Evolutionary conservation across 257 asterid genomes (phyloP).

Genomic region (Linaria vulgaris): DNA sequence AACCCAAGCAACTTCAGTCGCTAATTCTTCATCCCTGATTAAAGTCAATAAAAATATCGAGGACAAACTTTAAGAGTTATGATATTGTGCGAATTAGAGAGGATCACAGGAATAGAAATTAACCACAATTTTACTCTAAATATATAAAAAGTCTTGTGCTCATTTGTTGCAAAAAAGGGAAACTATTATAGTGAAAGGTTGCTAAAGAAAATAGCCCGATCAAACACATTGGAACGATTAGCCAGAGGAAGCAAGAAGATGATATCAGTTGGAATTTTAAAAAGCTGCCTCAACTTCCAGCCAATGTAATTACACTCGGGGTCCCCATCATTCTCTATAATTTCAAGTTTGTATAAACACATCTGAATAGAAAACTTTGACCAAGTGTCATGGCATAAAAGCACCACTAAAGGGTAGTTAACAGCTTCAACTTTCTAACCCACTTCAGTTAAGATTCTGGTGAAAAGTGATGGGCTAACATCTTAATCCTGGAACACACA

Average conservation of each 20-base stretch:
- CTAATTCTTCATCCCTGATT: constrained; percentile 87
- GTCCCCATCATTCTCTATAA: neutral
- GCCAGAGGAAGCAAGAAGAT: too few species aligned
- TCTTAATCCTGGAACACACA: neutral
- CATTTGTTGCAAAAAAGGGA: too few species aligned
- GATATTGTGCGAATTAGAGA: neutral
- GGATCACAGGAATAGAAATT: constrained; percentile 5
- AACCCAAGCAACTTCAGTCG: constrained; percentile 97
- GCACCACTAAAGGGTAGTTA: neutral
- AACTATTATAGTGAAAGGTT: neutral
- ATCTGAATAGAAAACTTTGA: neutral
- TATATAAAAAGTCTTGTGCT: too few species aligned
- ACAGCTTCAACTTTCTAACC: neutral
- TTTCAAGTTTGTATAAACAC: neutral
- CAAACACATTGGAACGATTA: too few species aligned
- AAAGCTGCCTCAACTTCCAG: neutral
- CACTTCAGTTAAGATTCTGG: neutral
- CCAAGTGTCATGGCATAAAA: neutral
- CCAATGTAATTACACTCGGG: neutral
- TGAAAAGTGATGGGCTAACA: neutral
- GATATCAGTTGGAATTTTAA: too few species aligned
- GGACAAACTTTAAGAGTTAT: constrained; percentile 8
- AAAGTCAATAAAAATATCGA: constrained; percentile 25
- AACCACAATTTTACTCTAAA: too few species aligned
- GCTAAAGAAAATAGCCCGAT: neutral